Evolutionary conservation across 441 rosid species (phyloP).

Genomic region (Erodium trifolium): DNA sequence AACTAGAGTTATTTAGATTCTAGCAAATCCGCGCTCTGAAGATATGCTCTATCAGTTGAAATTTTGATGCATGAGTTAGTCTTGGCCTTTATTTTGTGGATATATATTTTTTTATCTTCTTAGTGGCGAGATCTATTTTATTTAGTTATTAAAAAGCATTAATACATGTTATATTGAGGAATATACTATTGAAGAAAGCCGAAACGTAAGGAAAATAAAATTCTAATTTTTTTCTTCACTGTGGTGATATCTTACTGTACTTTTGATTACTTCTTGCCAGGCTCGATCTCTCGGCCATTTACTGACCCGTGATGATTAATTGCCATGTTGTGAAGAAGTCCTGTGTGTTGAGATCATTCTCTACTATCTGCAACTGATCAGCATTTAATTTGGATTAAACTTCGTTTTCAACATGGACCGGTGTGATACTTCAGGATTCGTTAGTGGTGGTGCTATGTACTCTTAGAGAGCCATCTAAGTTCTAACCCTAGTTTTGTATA

Average conservation of each 20-base stretch:
- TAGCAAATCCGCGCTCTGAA: neutral
- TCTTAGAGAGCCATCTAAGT: constrained; percentile 20
- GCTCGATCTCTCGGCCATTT: constrained; percentile 10
- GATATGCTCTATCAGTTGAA: neutral
- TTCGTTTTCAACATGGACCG: constrained; percentile 58
- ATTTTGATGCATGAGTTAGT: neutral
- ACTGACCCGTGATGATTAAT: constrained; percentile 40
- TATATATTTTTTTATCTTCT: neutral
- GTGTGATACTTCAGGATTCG: constrained; percentile 84
- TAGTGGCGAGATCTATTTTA: no score
- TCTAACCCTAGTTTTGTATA: constrained; percentile 40
- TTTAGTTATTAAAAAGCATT: no score
- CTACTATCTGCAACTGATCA: constrained; percentile 17
- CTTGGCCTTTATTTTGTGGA: neutral
- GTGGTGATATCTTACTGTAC: neutral
- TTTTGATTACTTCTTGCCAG: neutral
- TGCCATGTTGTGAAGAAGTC: constrained; percentile 26
- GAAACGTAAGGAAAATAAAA: no score
- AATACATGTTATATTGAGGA: no score
- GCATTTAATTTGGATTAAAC: constrained; percentile 23
- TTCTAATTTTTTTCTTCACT: neutral
- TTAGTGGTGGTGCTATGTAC: constrained; percentile 68
- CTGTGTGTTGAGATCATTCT: constrained; percentile 15
- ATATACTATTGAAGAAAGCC: no score
- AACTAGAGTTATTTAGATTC: no score